Evolutionary conservation across 495 filamentous ascomycete species (phyloP), one percentile per base, ranked within the genome.

Genomic region (Aspergillus indologenus): DNA sequence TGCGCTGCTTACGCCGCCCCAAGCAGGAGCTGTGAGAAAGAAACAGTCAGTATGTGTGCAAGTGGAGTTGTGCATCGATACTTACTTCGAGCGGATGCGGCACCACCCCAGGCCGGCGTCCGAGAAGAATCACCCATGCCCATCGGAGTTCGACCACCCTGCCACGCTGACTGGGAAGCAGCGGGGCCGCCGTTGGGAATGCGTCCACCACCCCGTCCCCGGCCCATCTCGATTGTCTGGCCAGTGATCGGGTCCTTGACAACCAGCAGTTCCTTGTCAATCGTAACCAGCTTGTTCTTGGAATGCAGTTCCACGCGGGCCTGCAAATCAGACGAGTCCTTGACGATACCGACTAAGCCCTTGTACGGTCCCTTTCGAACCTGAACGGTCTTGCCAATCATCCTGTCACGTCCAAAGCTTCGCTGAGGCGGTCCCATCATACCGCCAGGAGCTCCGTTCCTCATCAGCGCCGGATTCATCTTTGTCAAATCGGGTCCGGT

Each of bases 271-370:
- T 88, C 85, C 70, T 93, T 94, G 2, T 83, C 80, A 26, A 98
- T 83, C 17, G 85, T 87, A 53, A 98, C 86, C 7, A 87, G 84
- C 79, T 96, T 97, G 74, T 84, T 87, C 73, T 92, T 94, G 21
- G 91, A 89, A 71, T 97, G 92, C 23, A 99, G 78, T 72, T 98
- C 95, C 40, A 99, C 88, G 20, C 91, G 87, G 26, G 90, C 93
- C 60, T 88, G 85, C 0, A 80, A 82, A 58, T 95, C 91, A 0
- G 89, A 92, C 0, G 95, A 85, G 67, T 98, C 91, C 66, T 95
- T 96, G 62, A 99, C 90, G 56, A 96, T 96, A 61, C 95, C 95
- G 49, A 99, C 80, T 15, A 96, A 78, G 52, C 93, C 94, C 75
- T 99, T 99, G 73, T 91, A 90, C 1, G 85, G 84, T 11, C 95